These are phyloP conservation scores for Polyporus tsugae DNA, from an alignment of 1,284 basidiomycete genomes.

Conservation along the genomic window DNA sequence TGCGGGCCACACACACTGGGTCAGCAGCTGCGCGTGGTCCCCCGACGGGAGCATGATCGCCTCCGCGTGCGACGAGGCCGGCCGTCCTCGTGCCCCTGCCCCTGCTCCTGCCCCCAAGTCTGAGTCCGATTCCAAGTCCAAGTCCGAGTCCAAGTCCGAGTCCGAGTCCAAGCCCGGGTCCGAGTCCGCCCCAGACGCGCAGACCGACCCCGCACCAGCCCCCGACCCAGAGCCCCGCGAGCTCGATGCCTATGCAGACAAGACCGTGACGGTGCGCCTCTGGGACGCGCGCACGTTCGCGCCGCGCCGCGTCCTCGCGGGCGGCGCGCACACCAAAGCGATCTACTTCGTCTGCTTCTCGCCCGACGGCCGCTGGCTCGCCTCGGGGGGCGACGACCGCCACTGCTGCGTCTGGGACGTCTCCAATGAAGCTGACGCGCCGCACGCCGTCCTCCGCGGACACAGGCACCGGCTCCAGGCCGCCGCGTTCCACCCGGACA, in stretches of 20 bases:
- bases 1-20: neutral
- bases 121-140: neutral
- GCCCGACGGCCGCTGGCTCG: conserved; percentile 5
- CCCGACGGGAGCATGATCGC: neutral
- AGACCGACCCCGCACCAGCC: neutral
- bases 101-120: neutral
- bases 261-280: neutral
- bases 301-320: neutral
- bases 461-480: conserved; percentile 18
- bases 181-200: neutral
- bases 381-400: neutral
- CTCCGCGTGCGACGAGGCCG: neutral
- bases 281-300: neutral
- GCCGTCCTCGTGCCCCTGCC: neutral
- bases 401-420: conserved; percentile 3
- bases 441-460: neutral
- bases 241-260: conserved; percentile 1
- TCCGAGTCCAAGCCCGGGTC: neutral
- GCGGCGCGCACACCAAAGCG: neutral
- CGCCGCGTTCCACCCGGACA: conserved; percentile 37
- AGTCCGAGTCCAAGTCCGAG: neutral
- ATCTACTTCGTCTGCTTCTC: conserved; percentile 1
- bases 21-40: conserved; percentile 4
- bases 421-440: neutral
- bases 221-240: neutral